Evolutionary conservation across 1,284 basidiomycete species (phyloP).

Genomic region (Ustilago esculenta): DNA sequence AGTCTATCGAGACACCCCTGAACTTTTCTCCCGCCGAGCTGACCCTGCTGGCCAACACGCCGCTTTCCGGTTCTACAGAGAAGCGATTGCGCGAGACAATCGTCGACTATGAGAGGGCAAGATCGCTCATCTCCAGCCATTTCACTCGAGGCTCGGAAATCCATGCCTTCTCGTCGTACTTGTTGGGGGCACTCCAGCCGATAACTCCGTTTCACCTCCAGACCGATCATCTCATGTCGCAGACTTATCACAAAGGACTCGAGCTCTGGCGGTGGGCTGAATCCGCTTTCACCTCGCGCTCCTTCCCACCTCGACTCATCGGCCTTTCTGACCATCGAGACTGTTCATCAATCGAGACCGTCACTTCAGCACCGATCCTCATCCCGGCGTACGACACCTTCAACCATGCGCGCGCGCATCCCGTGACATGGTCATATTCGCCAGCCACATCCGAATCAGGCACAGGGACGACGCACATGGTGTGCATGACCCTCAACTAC

Average conservation of each 20-base stretch:
- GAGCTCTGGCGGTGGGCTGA: constrained; percentile 57
- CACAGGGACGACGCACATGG: background rate
- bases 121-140: background rate
- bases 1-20: constrained; percentile 37
- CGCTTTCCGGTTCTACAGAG: constrained; percentile 37
- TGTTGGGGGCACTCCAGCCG: background rate
- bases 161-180: background rate
- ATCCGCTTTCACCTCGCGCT: constrained; percentile 46
- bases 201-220: background rate
- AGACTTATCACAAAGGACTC: constrained; percentile 12
- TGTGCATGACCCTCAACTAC: constrained; percentile 23
- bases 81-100: constrained; percentile 24
- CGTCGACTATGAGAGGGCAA: constrained; percentile 9
- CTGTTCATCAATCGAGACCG: background rate
- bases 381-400: constrained; percentile 61
- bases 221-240: constrained; percentile 1
- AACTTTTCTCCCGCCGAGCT: constrained; percentile 41
- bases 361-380: constrained; percentile 43
- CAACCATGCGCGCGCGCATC: constrained; percentile 53
- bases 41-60: constrained; percentile 41
- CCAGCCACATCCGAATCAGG: background rate
- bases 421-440: constrained; percentile 52
- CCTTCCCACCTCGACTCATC: constrained; percentile 55
- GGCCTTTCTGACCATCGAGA: constrained; percentile 1
- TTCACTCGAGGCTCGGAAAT: background rate